Base-by-base conservation (phyloP, 1,139 yeast genomes). In the Kazachstania sp. region DNA sequence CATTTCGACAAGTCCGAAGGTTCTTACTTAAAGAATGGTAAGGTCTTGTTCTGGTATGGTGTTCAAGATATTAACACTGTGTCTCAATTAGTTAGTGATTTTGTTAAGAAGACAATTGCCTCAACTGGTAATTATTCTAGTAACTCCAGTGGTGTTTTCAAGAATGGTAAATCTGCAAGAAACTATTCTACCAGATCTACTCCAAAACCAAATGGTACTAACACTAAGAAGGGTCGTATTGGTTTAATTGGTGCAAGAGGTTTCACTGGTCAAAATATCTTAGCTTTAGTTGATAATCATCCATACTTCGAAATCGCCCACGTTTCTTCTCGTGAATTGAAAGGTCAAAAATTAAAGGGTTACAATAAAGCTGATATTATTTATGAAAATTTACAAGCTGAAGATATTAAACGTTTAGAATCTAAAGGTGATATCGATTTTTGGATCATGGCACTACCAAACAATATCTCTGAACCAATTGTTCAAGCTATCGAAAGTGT, bases 361-460 rank as follows among this genome's bases (percentile, higher is more conserved):
- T 92, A 92, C 74, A 81, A 81, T 62, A 92, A 92, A 71, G 74
- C 77, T 47, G 79, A 85, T 50, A 78, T 92, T 49, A 75, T 77
- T 45, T 92, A 92, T 69, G 86, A 86, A 53, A 92, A 90, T 67
- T 74, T 92, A 57, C 92, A 84, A 64, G 77, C 82, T 43, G 96
- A 88, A 63, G 97, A 92, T 60, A 84, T 92, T 54, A 79, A 79
- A 61, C 71, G 74, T 54, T 72, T 92, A 54, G 98, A 90, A 68
- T 77, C 79, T 56, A 72, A 79, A 41, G 79, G 81, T 42, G 86
- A 79, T 47, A 86, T 92, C 47, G 98, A 94, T 61, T 83, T 90
- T 49, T 92, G 99, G 98, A 95, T 94, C 36, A 92, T 94, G 98
- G 98, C 98, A 1, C 76, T 94, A 60, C 98, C 99, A 53, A 92